A percentile compares a stretch with the other conserved stretches of the same genome.
Evolutionary conservation across 257 asterid species (phyloP).

Genomic region (Rauvolfia tetraphylla): DNA sequence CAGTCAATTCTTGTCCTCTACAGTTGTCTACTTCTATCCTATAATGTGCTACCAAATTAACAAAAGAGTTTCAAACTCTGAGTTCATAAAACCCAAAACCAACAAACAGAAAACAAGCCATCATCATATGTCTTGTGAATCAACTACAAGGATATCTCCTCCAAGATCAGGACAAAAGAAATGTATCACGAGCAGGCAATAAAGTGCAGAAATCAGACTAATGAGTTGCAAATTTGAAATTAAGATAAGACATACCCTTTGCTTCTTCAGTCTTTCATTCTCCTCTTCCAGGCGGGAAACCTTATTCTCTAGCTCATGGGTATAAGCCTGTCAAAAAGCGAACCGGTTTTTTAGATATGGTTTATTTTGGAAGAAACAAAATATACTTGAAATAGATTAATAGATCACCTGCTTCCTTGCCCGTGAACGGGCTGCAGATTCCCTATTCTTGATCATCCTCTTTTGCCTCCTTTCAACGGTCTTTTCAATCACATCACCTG

Average conservation of each 20-base stretch:
- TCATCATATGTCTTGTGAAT: not conserved
- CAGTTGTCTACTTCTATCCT: not conserved
- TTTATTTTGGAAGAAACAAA: not conserved
- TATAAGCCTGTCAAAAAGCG: constrained; percentile 65
- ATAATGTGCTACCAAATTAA: not conserved
- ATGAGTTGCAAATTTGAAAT: not conserved
- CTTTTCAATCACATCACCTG: constrained; percentile 58
- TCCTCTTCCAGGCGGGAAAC: constrained; percentile 84
- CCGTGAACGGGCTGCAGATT: constrained; percentile 93
- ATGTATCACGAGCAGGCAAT: not conserved
- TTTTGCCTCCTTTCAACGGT: constrained; percentile 29
- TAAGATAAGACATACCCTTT: constrained; percentile 45
- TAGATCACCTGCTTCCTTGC: constrained; percentile 81
- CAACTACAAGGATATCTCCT: not conserved
- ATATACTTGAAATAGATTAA: not conserved
- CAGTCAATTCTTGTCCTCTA: not conserved
- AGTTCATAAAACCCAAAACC: not conserved
- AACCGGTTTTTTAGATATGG: constrained; percentile 8
- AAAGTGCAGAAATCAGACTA: not conserved
- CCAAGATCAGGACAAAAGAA: not conserved
- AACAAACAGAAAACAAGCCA: not conserved
- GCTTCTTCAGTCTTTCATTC: constrained; percentile 78
- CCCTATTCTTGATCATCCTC: constrained; percentile 95
- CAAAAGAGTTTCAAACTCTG: not conserved
- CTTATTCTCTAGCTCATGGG: constrained; percentile 92